phyloP scores from a whole-genome alignment of 2,329 filamentous ascomycete genomes.

The Fusarium incarnatum region DNA sequence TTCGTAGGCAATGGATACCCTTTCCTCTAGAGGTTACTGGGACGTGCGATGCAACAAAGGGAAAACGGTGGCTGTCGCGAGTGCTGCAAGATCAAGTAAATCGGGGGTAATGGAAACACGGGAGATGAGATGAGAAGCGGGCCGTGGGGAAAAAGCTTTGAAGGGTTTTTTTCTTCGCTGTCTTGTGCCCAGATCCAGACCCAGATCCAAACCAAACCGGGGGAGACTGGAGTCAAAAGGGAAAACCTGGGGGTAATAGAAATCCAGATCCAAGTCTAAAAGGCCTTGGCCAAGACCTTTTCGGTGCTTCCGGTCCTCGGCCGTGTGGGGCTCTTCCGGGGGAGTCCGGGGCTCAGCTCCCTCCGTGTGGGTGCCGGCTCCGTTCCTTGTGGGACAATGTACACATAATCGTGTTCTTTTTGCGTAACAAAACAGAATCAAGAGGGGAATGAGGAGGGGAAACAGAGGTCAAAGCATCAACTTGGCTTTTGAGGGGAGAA shows the following conservation, averaged over 20 bases:
- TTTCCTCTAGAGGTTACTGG: slow-evolving; percentile 37
- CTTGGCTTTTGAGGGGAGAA: slow-evolving; percentile 5
- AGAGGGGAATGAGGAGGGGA: neutral
- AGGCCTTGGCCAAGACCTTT: slow-evolving; percentile 17
- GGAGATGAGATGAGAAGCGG: slow-evolving; percentile 26
- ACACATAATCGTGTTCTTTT: slow-evolving; percentile 4
- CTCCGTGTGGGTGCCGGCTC: slow-evolving; percentile 36
- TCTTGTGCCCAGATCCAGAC: slow-evolving; percentile 15
- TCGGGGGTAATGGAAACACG: slow-evolving; percentile 50
- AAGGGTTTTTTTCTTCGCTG: slow-evolving; percentile 25
- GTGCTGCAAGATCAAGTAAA: slow-evolving; percentile 55
- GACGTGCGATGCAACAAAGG: slow-evolving; percentile 32
- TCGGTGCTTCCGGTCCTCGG: slow-evolving; percentile 44
- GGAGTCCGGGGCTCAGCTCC: slow-evolving; percentile 39
- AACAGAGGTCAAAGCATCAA: neutral
- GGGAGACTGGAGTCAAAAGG: slow-evolving; percentile 34
- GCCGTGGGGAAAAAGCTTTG: slow-evolving; percentile 38
- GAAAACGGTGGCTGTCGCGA: slow-evolving; percentile 45
- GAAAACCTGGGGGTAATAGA: slow-evolving; percentile 54
- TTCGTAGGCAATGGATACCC: slow-evolving; percentile 30
- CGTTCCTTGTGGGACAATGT: slow-evolving; percentile 30
- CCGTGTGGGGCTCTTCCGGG: slow-evolving; percentile 43
- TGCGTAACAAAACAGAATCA: neutral
- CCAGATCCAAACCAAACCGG: slow-evolving; percentile 28
- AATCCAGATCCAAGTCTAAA: slow-evolving; percentile 43